A percentile compares a stretch with the other conserved stretches of the same genome.
Conservation (phyloP, 2,329 filamentous ascomycete genomes). For the Hymenoscyphus repandus region DNA sequence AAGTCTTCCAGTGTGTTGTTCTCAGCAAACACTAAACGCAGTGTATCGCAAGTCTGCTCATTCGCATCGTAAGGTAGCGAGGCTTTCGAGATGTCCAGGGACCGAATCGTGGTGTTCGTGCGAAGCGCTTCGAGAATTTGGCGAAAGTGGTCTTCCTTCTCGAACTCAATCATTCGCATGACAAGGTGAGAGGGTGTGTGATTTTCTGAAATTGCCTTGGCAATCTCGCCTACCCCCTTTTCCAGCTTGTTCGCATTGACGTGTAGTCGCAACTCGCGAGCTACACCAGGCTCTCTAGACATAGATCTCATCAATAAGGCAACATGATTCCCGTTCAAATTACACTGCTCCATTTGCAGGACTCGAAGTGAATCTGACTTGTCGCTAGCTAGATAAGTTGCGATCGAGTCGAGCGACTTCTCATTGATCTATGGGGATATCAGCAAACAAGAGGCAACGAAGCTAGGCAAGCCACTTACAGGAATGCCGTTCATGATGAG, state of each 20-base stretch:
- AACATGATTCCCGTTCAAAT: constrained; percentile 58
- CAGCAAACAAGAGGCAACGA: constrained; percentile 8
- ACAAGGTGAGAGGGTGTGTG: constrained; percentile 58
- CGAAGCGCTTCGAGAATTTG: constrained; percentile 57
- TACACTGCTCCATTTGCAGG: constrained; percentile 62
- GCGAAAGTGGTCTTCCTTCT: constrained; percentile 43
- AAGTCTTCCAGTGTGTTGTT: constrained; percentile 62
- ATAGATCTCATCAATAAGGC: constrained; percentile 61
- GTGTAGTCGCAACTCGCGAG: constrained; percentile 58
- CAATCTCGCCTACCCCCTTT: constrained; percentile 45
- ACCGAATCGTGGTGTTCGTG: constrained; percentile 56
- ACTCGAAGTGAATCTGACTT: constrained; percentile 56
- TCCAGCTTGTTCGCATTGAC: constrained; percentile 53
- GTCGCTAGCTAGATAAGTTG: constrained; percentile 56
- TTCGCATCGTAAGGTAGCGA: constrained; percentile 65
- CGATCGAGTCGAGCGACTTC: constrained; percentile 59
- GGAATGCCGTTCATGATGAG: constrained; percentile 58
- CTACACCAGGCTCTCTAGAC: constrained; percentile 41
- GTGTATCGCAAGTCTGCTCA: constrained; percentile 58
- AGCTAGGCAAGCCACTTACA: constrained; percentile 26
- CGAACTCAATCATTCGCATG: constrained; percentile 61
- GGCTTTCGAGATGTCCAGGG: constrained; percentile 64
- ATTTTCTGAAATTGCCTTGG: constrained; percentile 44
- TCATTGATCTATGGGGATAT: constrained; percentile 46
- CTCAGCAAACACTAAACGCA: constrained; percentile 60